Conservation (phyloP, 441 rosid genomes). For the Mallotus japonicus region DNA sequence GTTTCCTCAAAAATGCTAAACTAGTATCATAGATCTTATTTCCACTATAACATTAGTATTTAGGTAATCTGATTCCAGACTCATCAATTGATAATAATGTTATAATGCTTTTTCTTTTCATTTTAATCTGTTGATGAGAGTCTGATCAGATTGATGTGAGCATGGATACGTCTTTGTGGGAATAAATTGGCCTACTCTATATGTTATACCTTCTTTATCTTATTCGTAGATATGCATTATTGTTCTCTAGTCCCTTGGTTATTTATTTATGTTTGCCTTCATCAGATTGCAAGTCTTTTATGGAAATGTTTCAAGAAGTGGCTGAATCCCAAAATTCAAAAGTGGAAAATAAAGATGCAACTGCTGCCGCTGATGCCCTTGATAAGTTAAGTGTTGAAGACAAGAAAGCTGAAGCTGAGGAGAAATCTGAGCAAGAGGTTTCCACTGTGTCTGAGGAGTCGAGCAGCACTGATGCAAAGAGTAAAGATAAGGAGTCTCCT, state of each 20-base stretch:
- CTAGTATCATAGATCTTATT: too few relatives aligned
- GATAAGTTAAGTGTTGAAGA: slow-evolving; percentile 73
- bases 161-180: too few relatives aligned
- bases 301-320: slow-evolving; percentile 68
- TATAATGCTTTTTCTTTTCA: too few relatives aligned
- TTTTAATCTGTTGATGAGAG: too few relatives aligned
- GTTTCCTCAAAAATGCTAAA: too few relatives aligned
- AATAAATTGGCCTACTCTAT: too few relatives aligned
- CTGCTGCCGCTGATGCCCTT: slow-evolving; percentile 62
- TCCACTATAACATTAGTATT: too few relatives aligned
- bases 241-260: neutral
- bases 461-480: slow-evolving; percentile 39
- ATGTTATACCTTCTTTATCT: neutral
- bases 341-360: slow-evolving; percentile 67
- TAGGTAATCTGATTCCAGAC: too few relatives aligned
- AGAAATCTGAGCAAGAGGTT: slow-evolving; percentile 37
- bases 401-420: slow-evolving; percentile 38
- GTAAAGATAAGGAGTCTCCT: slow-evolving; percentile 45
- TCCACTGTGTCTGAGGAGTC: slow-evolving; percentile 34
- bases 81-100: too few relatives aligned
- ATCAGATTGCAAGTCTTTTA: slow-evolving; percentile 77
- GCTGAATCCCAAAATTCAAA: slow-evolving; percentile 56
- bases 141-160: too few relatives aligned
- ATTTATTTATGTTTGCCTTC: neutral
- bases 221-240: neutral